These are phyloP conservation scores for Pleurotus pulmonarius DNA, from an alignment of 768 basidiomycete species.

Conservation along the genomic window DNA sequence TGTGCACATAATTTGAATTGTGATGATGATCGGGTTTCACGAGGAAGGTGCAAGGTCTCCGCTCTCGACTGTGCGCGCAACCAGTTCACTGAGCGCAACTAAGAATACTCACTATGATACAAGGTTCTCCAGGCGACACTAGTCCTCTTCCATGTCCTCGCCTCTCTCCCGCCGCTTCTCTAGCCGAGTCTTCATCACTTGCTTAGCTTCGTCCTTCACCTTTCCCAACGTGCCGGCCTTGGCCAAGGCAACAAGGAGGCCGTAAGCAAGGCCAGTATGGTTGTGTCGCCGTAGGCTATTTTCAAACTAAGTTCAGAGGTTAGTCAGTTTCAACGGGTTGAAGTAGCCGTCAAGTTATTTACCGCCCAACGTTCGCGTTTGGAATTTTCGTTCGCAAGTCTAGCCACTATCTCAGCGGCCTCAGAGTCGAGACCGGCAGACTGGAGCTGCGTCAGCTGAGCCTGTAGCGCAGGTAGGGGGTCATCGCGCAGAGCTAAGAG, in stretches of 20 bases:
- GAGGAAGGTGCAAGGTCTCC: too few species aligned
- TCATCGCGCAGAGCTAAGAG: slow-evolving; percentile 84
- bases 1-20: too few species aligned
- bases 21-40: too few species aligned
- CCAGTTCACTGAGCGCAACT: too few species aligned
- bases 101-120: background rate
- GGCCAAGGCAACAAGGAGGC: slow-evolving; percentile 68
- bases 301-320: slow-evolving; percentile 56
- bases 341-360: slow-evolving; percentile 28
- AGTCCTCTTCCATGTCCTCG: slow-evolving; percentile 47
- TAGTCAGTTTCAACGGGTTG: slow-evolving; percentile 2
- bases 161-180: slow-evolving; percentile 41
- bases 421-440: slow-evolving; percentile 32
- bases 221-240: slow-evolving; percentile 60
- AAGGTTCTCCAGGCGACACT: slow-evolving; percentile 1
- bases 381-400: slow-evolving; percentile 61
- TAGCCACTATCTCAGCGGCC: slow-evolving; percentile 51
- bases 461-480: slow-evolving; percentile 66
- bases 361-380: slow-evolving; percentile 84
- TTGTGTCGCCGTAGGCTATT: slow-evolving; percentile 86
- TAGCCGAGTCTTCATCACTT: slow-evolving; percentile 41
- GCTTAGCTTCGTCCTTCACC: slow-evolving; percentile 43
- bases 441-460: slow-evolving; percentile 50
- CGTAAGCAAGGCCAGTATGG: slow-evolving; percentile 78
- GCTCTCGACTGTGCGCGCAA: too few species aligned